Evolutionary conservation across 2,329 filamentous ascomycete genomes (phyloP), one percentile per base, ranked within the genome.

Genomic region (Trichoderma gracile): DNA sequence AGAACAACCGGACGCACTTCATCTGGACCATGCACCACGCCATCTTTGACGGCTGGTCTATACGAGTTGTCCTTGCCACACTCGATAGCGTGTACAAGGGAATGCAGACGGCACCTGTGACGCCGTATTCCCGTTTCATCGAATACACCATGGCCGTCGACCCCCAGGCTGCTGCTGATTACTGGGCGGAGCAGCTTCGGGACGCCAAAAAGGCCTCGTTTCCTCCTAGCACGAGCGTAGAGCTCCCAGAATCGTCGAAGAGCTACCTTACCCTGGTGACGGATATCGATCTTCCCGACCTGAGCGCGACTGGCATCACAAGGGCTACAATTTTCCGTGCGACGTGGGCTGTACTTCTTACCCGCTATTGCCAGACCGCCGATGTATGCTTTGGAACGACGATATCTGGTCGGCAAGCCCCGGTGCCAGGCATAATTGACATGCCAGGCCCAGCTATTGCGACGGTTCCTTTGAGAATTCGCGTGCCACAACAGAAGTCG

Each of bases 291-390:
- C 60, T 63, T 27, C 60, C 60, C 1, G 60, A 47, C 14, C 3
- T 42, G 10, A 47, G 33, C 42, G 3, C 40, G 10, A 14, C 50
- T 14, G 45, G 60, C 3, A 30, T 69, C 25, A 71, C 70, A 3
- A 42, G 66, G 5, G 67, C 73, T 0, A 70, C 67, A 2, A 46
- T 73, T 5, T 54, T 73, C 8, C 68, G 72, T 2, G 71, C 72
- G 1, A 70, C 73, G 1, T 72, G 71, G 69, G 63, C 71, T 3
- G 40, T 82, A 4, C 70, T 79, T 5, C 71, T 77, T 3, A 73
- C 74, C 0, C 68, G 76, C 2, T 78, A 79, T 55, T 73, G 78
- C 67, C 72, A 43, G 63, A 74, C 66, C 2, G 65, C 57, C 25
- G 66, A 64, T 46, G 25, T 70, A n/a, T 40, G 62, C 4, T 71